phyloP scores from a whole-genome alignment of 2,329 filamentous ascomycete species.

The Rugonectria rugulosa region DNA sequence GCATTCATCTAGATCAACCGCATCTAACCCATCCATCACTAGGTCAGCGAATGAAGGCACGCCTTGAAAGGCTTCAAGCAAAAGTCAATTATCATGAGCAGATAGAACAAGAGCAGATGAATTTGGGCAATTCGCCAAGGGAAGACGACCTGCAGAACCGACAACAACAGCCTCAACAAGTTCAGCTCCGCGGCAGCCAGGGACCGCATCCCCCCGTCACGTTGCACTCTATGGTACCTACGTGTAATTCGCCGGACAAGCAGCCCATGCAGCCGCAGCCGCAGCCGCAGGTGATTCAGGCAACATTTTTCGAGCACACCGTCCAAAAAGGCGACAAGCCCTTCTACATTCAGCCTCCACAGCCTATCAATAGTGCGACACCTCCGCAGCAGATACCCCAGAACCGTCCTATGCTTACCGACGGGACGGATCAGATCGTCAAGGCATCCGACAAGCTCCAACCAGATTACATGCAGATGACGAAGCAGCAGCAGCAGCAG shows the following conservation, averaged over 20 bases:
- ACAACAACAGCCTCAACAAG: too few relatives aligned
- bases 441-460: not conserved
- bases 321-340: not conserved
- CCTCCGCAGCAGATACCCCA: not conserved
- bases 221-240: slow-evolving; percentile 8
- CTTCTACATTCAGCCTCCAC: slow-evolving; percentile 3
- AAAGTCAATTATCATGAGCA: slow-evolving; percentile 16
- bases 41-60: slow-evolving; percentile 16
- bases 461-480: slow-evolving; percentile 1
- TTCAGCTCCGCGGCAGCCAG: not conserved
- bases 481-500: not conserved
- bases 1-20: not conserved
- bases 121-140: not conserved
- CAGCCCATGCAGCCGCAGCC: not conserved
- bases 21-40: not conserved
- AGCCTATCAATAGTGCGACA: not conserved
- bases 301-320: not conserved
- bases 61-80: slow-evolving; percentile 9
- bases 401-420: not conserved
- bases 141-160: not conserved
- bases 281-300: not conserved
- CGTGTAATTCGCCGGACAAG: slow-evolving; percentile 1
- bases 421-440: not conserved
- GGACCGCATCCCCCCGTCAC: not conserved
- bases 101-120: slow-evolving; percentile 2